Base-by-base conservation (phyloP, 345 rosid species). In the Lepidium didymum region DNA sequence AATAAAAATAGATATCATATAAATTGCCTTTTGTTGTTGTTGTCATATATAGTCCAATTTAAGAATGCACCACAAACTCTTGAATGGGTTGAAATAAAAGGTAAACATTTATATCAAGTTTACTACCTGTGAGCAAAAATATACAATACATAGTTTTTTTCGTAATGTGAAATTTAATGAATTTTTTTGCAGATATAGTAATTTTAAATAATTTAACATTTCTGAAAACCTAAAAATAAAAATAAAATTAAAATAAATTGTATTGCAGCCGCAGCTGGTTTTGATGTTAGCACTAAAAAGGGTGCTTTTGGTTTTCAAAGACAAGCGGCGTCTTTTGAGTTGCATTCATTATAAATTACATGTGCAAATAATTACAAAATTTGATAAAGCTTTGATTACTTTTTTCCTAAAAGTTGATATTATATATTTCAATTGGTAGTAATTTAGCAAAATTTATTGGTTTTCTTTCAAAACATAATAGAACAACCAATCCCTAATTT, bases 241-340 rank as follows among this genome's bases (percentile, higher is more conserved):
- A 23, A 35, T 4, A 33, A 45, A 42, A 60, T 7, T 3, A 52
- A 23, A 50, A 19, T 19, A 19, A 19, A 7, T 11, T 58, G 49
- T 18, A 21, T 58, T 57, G 61, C 47, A 66, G 13, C 60, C 66
- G 77, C 66, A 51, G 49, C 67, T 67, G 62, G 77, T 74, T 67
- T 74, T 65, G 67, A 50, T 60, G 40, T 45, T 45, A 38, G 49
- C 37, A 33, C 31, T 8, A 33, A 62, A 53, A 37, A 1, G 38
- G 54, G 31, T 50, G 72, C 33, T 16, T 56, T 59, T 52, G 50
- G 49, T 74, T 67, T 74, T 43, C 23, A 67, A 43, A 74, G 62
- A 74, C 62, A 35, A 43, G 62, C 27, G 77, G 72, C 67, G 62
- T 41, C 49, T 58, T 58, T 51, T 19, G 8, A 64, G 21, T 29